Base-by-base conservation (phyloP, 2,329 filamentous ascomycete genomes). In the Fusarium sp. region DNA sequence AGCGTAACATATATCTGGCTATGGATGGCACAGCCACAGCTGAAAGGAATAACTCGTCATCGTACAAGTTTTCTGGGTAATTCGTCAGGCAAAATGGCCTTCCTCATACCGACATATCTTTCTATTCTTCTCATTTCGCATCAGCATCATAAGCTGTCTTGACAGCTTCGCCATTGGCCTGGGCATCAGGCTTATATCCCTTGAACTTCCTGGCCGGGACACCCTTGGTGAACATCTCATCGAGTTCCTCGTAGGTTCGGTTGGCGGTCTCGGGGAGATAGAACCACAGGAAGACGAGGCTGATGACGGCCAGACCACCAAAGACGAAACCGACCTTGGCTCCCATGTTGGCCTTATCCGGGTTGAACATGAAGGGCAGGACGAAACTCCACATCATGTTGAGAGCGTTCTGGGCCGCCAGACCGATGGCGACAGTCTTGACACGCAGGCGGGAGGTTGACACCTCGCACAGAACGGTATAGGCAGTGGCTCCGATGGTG, bases 111-210 rank as follows among this genome's bases (percentile, higher is more conserved):
- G 18, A 6, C 14, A 11, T n/a, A 32, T 54, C 27, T 20, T 54
- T 54, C 6, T 52, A 30, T n/a, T 27, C 11, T 54, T 32, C 54
- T 43, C 54, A 60, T 56, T 72, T 72, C 23, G 68, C 66, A 58
- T 74, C 72, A 11, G 67, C 69, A 7, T 71, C 63, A 45, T 74
- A 72, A n/a, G 65, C 72, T 11, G 64, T 72, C 61, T 70, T 74
- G 25, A 68, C 66, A 20, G 72, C 72, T 56, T 70, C 60, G 16
- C 72, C 72, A 9, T 72, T 70, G 4, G 66, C 25, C 57, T 71
- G 68, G 6, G 54, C 67, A n/a, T 70, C 70, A 25, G 70, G 64
- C 67, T 70, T 72, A 43, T 73, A 64, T 14, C 30, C 13, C 50
- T 43, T 52, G 18, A 71, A 68, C 23, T 68, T 43, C 4, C 65